phyloP scores from a whole-genome alignment of 2,329 filamentous ascomycete species.

The Xylariales sp. region DNA sequence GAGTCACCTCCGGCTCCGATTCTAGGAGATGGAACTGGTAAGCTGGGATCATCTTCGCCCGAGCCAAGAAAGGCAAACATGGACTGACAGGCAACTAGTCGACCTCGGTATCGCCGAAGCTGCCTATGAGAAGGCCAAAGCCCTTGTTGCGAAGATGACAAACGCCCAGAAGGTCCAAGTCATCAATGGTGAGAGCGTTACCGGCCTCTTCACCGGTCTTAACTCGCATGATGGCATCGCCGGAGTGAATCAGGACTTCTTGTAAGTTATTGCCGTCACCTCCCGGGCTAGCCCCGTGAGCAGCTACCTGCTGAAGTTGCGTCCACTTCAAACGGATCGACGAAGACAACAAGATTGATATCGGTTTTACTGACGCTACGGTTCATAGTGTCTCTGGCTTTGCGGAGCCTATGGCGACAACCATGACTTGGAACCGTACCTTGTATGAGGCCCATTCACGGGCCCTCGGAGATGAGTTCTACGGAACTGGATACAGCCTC shows the following conservation, averaged over 20 bases:
- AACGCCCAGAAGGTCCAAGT: slow-evolving; percentile 4
- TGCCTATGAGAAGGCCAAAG: slow-evolving; percentile 5
- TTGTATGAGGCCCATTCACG: slow-evolving; percentile 13
- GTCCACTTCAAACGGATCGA: too few species aligned
- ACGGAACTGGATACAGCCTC: slow-evolving; percentile 14
- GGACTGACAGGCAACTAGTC: not conserved
- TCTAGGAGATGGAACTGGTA: not conserved
- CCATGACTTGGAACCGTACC: slow-evolving; percentile 17
- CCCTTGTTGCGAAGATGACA: slow-evolving; percentile 1
- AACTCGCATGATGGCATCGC: slow-evolving; percentile 14
- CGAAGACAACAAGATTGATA: too few species aligned
- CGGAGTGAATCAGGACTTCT: slow-evolving; percentile 15
- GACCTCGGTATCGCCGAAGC: slow-evolving; percentile 1
- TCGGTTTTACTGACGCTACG: too few species aligned
- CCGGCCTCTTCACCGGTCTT: slow-evolving; percentile 1
- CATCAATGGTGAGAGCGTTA: slow-evolving; percentile 5
- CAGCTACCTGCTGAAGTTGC: slow-evolving; percentile 40
- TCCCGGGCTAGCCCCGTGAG: slow-evolving; percentile 39
- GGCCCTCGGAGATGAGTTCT: slow-evolving; percentile 15
- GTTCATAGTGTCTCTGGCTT: slow-evolving; percentile 14
- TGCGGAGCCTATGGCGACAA: slow-evolving; percentile 13
- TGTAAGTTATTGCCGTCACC: not conserved
- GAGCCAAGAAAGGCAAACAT: not conserved
- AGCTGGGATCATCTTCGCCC: not conserved
- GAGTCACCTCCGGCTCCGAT: not conserved